Percentiles rank a stretch among this genome's conserved stretches.
Evolutionary conservation across 2,329 filamentous ascomycete species (phyloP).

Genomic region (Knoxdaviesia proteae): DNA sequence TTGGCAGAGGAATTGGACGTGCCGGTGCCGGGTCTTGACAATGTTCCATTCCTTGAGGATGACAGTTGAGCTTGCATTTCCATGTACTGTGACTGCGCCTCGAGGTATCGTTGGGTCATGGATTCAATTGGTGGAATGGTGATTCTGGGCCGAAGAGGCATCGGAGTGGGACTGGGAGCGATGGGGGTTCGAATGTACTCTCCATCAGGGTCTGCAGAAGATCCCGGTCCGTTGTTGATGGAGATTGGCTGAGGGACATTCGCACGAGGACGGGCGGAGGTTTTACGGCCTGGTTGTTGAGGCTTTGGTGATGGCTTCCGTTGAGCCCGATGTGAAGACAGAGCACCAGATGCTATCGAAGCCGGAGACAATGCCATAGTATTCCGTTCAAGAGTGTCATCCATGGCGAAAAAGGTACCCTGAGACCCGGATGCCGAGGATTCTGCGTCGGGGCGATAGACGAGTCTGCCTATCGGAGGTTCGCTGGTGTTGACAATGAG

Average conservation of each 20-base stretch:
- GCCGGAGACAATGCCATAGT: too few relatives aligned
- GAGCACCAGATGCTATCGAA: too few relatives aligned
- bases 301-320: conserved; percentile 33
- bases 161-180: conserved; percentile 3
- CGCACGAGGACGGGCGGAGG: background rate
- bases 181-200: conserved; percentile 1
- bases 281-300: background rate
- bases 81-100: background rate
- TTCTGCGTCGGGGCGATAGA: conserved; percentile 13
- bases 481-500: conserved; percentile 42
- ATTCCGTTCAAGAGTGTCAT: too few relatives aligned
- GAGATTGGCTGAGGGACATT: background rate
- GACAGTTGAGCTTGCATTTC: background rate
- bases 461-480: conserved; percentile 22
- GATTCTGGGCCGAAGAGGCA: conserved; percentile 2
- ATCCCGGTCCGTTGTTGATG: background rate
- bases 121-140: conserved; percentile 4
- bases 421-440: too few relatives aligned
- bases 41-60: background rate
- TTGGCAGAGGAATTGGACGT: background rate
- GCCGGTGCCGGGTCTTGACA: background rate
- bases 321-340: conserved; percentile 21
- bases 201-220: background rate
- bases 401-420: too few relatives aligned
- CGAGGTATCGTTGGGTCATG: conserved; percentile 3